Evolutionary conservation across 495 filamentous ascomycete species (phyloP).

Genomic region (Glonium stellatum): DNA sequence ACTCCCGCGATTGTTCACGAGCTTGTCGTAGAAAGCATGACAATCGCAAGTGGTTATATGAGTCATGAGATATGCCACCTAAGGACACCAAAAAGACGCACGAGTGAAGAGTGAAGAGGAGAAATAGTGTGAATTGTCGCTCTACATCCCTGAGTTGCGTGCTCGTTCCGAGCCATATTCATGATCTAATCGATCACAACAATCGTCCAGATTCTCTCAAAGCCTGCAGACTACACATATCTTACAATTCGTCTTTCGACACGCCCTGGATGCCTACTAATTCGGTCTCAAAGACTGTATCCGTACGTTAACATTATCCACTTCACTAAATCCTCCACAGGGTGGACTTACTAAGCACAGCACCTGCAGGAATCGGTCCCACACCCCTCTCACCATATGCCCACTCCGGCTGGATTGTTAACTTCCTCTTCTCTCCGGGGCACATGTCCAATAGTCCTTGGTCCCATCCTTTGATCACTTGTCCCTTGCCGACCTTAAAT

Average conservation of each 20-base stretch:
- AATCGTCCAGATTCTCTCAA: too few species aligned
- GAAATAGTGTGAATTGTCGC: too few species aligned
- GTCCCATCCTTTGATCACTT: slow-evolving; percentile 45
- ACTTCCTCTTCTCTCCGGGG: slow-evolving; percentile 38
- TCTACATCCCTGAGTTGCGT: too few species aligned
- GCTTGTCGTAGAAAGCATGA: too few species aligned
- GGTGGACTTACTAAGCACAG: slow-evolving; percentile 27
- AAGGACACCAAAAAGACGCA: too few species aligned
- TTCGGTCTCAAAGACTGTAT: slow-evolving; percentile 40
- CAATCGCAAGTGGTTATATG: too few species aligned
- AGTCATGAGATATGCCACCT: too few species aligned
- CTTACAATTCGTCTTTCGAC: slow-evolving; percentile 29
- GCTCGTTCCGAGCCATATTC: too few species aligned
- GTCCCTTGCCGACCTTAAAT: slow-evolving; percentile 40
- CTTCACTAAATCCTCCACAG: slow-evolving; percentile 1
- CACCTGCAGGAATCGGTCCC: slow-evolving; percentile 38
- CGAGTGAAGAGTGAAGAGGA: too few species aligned
- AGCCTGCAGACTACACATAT: not conserved
- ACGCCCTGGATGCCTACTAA: slow-evolving; percentile 37
- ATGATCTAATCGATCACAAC: too few species aligned
- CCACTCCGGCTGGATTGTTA: slow-evolving; percentile 40
- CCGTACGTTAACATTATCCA: not conserved
- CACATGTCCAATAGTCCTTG: slow-evolving; percentile 41
- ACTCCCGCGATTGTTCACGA: too few species aligned
- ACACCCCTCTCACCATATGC: slow-evolving; percentile 36